Evolutionary conservation across 148 eudicot genomes (phyloP).

Genomic region (Rhododendron henanense): DNA sequence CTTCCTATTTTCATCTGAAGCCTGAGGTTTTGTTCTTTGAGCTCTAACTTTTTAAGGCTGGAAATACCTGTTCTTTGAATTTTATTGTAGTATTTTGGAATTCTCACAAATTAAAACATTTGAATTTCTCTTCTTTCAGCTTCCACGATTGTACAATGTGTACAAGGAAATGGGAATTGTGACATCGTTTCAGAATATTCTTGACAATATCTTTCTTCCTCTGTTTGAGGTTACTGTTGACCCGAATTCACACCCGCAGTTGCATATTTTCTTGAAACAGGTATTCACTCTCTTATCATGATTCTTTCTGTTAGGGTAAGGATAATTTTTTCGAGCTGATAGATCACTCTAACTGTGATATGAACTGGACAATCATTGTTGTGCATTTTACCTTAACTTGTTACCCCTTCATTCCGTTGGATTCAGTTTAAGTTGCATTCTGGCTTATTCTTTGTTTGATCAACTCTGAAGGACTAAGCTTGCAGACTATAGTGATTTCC

Average conservation of each 20-base stretch:
- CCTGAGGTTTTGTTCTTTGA: background rate
- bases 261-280: constrained; percentile 95
- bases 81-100: background rate
- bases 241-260: constrained; percentile 95
- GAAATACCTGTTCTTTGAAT: background rate
- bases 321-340: background rate
- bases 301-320: background rate
- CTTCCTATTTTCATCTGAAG: background rate
- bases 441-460: background rate
- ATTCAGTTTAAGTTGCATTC: background rate
- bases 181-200: constrained; percentile 93
- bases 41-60: background rate
- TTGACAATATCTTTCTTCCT: constrained; percentile 96
- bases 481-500: background rate
- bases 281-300: constrained; percentile 26
- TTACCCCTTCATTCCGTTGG: background rate
- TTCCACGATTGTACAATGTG: constrained; percentile 88
- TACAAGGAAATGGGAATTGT: constrained; percentile 99
- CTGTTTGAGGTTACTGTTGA: constrained; percentile 95
- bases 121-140: constrained; percentile 39
- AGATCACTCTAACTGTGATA: background rate
- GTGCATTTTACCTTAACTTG: background rate
- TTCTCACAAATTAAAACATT: constrained; percentile 3
- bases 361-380: background rate
- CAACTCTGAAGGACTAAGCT: background rate